Percentiles rank a stretch among this genome's conserved stretches.
phyloP scores from a whole-genome alignment of 2,329 filamentous ascomycete species.

The Colletotrichum shisoi region DNA sequence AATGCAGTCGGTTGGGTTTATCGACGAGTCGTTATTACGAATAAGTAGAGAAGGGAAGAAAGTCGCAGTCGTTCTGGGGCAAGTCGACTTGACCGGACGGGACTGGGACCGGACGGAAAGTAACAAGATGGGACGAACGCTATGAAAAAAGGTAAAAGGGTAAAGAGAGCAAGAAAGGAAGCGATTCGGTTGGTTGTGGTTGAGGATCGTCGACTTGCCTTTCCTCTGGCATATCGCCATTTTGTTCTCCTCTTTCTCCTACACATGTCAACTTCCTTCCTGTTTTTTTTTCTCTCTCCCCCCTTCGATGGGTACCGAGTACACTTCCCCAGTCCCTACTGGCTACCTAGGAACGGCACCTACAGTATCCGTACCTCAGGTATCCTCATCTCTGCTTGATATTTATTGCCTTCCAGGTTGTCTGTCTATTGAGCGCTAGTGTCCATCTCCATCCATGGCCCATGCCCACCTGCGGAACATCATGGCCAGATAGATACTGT shows the following conservation, averaged over 20 bases:
- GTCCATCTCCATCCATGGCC: background rate
- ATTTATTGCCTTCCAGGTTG: background rate
- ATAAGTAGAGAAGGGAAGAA: slow-evolving; percentile 15
- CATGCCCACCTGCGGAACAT: background rate
- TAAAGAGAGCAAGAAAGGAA: background rate
- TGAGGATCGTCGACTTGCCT: slow-evolving; percentile 8
- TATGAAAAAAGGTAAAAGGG: slow-evolving; percentile 24
- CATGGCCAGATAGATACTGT: no score
- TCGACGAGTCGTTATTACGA: background rate
- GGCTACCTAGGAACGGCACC: no score
- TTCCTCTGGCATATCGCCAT: background rate
- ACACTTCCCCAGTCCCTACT: no score
- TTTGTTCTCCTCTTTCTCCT: no score
- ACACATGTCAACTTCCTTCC: background rate
- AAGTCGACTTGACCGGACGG: slow-evolving; percentile 6
- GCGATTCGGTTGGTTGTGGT: background rate
- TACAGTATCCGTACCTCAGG: slow-evolving; percentile 6
- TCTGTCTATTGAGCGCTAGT: background rate
- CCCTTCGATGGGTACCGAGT: background rate
- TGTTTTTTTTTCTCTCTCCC: background rate
- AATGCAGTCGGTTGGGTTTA: slow-evolving; percentile 25
- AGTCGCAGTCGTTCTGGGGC: slow-evolving; percentile 20
- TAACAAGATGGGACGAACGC: slow-evolving; percentile 27
- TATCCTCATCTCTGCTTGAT: slow-evolving; percentile 2
- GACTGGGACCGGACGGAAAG: slow-evolving; percentile 1